Evolutionary conservation across 352 stramenopile genomes (phyloP).

Genomic region (Achlya hypogyna): DNA sequence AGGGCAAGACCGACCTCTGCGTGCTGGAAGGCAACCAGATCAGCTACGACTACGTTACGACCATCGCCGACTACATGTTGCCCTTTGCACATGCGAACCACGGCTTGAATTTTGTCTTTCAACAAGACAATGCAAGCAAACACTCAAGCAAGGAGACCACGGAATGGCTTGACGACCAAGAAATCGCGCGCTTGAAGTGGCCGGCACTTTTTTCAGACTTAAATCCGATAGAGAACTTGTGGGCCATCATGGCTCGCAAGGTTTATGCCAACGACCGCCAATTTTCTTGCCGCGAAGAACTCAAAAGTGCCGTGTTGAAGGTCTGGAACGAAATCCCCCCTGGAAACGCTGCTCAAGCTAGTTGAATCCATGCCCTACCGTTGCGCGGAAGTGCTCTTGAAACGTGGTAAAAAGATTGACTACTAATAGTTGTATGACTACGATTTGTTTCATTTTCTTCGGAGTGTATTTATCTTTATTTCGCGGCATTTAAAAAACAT

Average conservation of each 20-base stretch:
- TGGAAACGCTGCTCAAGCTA: too few relatives aligned
- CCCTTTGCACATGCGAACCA: not conserved
- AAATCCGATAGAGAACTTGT: constrained; percentile 15
- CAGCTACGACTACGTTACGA: not conserved
- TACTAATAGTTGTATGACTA: too few relatives aligned
- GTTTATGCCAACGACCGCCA: too few relatives aligned
- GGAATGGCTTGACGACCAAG: not conserved
- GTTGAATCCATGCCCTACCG: too few relatives aligned
- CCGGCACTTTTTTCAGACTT: not conserved
- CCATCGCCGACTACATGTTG: not conserved
- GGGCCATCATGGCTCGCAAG: not conserved
- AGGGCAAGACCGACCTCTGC: not conserved
- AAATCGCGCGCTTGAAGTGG: not conserved
- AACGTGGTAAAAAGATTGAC: too few relatives aligned
- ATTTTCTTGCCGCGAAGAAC: too few relatives aligned
- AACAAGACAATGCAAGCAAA: not conserved
- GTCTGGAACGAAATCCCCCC: too few relatives aligned
- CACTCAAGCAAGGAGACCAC: not conserved
- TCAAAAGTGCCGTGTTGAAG: too few relatives aligned
- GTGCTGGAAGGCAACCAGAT: not conserved
- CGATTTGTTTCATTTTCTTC: too few relatives aligned
- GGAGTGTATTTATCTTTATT: too few relatives aligned
- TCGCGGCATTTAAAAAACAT: too few relatives aligned
- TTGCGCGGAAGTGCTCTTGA: too few relatives aligned
- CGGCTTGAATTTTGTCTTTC: not conserved